phyloP scores from a whole-genome alignment of 1,284 basidiomycete species.

The Irpex sp. region DNA sequence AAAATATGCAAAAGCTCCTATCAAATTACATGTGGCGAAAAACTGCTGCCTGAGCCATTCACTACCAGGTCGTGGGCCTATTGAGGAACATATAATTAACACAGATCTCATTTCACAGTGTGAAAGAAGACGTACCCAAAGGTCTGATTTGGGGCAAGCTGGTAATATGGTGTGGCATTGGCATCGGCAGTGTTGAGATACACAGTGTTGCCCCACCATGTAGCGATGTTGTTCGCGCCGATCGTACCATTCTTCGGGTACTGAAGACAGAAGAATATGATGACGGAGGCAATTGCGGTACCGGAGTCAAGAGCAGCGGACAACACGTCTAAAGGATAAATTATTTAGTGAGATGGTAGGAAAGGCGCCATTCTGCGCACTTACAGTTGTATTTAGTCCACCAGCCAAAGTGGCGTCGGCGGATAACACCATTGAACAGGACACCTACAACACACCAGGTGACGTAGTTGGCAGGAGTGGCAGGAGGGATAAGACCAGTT shows the following conservation, averaged over 20 bases:
- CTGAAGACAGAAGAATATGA: slow-evolving; percentile 69
- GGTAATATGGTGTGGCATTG: slow-evolving; percentile 25
- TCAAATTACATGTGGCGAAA: too few relatives aligned
- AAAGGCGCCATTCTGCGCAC: neutral
- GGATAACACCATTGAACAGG: slow-evolving; percentile 53
- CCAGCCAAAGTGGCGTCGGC: slow-evolving; percentile 47
- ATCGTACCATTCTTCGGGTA: slow-evolving; percentile 64
- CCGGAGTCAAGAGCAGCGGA: slow-evolving; percentile 64
- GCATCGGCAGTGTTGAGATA: slow-evolving; percentile 42
- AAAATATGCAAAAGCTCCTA: too few relatives aligned
- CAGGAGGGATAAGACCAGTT: slow-evolving; percentile 48
- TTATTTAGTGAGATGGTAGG: neutral
- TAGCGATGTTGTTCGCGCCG: slow-evolving; percentile 47
- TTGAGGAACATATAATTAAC: too few relatives aligned
- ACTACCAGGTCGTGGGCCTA: too few relatives aligned
- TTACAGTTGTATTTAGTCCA: slow-evolving; percentile 50
- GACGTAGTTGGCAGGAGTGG: slow-evolving; percentile 42
- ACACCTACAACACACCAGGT: slow-evolving; percentile 49
- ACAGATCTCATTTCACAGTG: too few relatives aligned
- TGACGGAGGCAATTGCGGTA: slow-evolving; percentile 49
- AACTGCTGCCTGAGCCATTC: too few relatives aligned
- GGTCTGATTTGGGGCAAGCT: slow-evolving; percentile 27
- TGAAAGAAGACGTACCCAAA: slow-evolving; percentile 31
- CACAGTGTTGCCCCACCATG: slow-evolving; percentile 76
- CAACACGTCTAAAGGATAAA: slow-evolving; percentile 37